Evolutionary conservation across 1,284 basidiomycete genomes (phyloP), one percentile per base, ranked within the genome.

Genomic region (Ustilago tritici): DNA sequence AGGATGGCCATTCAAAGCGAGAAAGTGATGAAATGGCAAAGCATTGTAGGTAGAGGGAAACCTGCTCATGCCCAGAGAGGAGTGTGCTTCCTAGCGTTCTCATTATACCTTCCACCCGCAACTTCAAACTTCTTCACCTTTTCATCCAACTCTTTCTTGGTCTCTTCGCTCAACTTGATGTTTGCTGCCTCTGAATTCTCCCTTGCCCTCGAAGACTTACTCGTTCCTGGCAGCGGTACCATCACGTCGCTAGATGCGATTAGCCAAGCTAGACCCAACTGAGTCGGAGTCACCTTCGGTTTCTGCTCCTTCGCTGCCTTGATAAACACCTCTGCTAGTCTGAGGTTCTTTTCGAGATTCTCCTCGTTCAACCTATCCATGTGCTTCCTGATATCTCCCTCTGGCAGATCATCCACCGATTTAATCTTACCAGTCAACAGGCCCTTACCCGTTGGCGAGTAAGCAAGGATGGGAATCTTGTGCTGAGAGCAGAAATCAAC

Each of bases 221-320:
- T 82, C 2, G 87, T 85, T 0, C 90, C 90, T 2, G 90, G 90
- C 70, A 91, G 90, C 0, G 89, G 86, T 0, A 87, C 66, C 32
- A 87, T 76, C 90, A 88, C 17, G 87, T 84, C 11, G 89, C 89
- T 84, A 89, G 90, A 15, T 3, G 61, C 60, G 0, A 87, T 79
- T 36, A 91, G 74, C 91, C 91, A 92, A 0, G 91, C 90, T 12
- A 92, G 87, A 0, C 88, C 84, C 17, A 91, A 87, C 82, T 92
- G 91, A 0, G 89, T 88, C 0, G 90, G 67, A 0, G 90, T 90
- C 4, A 88, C 88, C 23, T 46, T 15, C 1, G 74, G 70, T 10
- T 58, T 41, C 15, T 65, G 71, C 43, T 74, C 31, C 32, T 56
- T 19, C 14, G 78, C 82, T 1, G 73, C 41, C 9, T 43, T 32